phyloP scores from a whole-genome alignment of 2,329 filamentous ascomycete species.

The Chaetothyriales sp. region DNA sequence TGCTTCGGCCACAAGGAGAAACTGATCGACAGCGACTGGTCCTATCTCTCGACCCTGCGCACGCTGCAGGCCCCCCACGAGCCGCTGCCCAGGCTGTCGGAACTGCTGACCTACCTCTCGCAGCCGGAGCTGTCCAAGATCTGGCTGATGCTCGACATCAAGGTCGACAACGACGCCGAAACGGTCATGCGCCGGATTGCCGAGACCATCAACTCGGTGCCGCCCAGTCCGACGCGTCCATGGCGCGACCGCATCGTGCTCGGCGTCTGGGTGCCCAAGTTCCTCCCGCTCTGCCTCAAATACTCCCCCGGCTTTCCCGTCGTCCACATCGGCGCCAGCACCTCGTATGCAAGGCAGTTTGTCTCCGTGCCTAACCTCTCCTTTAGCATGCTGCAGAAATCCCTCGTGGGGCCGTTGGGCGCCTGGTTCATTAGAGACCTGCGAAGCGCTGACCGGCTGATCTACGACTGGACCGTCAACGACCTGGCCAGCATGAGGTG shows the following conservation, averaged over 20 bases:
- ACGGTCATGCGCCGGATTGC: constrained; percentile 57
- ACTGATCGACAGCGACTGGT: constrained; percentile 63
- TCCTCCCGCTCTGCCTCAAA: constrained; percentile 46
- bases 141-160: constrained; percentile 81
- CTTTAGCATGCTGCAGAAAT: constrained; percentile 60
- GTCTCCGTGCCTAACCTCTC: constrained; percentile 51
- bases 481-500: constrained; percentile 64
- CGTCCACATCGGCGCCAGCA: constrained; percentile 29
- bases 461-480: constrained; percentile 83
- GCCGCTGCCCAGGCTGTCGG: constrained; percentile 56
- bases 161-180: constrained; percentile 40
- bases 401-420: constrained; percentile 53
- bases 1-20: constrained; percentile 64
- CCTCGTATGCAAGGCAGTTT: constrained; percentile 53
- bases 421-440: constrained; percentile 49
- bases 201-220: constrained; percentile 43
- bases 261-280: constrained; percentile 67
- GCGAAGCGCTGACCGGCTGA: constrained; percentile 38
- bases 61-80: constrained; percentile 54
- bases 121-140: constrained; percentile 49
- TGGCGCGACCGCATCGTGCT: constrained; percentile 65
- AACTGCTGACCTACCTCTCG: constrained; percentile 58
- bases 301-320: constrained; percentile 31
- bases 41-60: constrained; percentile 50
- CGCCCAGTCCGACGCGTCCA: constrained; percentile 30